Conservation (phyloP, 2,329 filamentous ascomycete species). For the Zelopaecilomyces penicillatus region DNA sequence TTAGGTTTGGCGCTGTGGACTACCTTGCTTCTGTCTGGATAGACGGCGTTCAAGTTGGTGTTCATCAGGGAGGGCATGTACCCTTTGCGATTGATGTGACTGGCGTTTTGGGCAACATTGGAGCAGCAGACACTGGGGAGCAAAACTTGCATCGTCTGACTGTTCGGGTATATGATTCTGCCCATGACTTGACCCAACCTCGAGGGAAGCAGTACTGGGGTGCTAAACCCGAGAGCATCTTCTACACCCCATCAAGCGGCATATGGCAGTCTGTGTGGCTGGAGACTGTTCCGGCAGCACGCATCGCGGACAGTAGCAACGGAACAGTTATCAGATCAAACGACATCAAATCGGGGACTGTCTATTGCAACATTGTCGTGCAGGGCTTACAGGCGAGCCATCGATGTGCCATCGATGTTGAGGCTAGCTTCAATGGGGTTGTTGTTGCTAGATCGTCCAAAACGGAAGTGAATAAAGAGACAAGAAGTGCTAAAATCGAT, state of each 20-base stretch:
- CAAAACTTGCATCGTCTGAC: slow-evolving; percentile 34
- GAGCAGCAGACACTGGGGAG: slow-evolving; percentile 13
- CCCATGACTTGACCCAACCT: slow-evolving; percentile 55
- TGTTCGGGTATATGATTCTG: slow-evolving; percentile 54
- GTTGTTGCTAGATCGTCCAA: slow-evolving; percentile 30
- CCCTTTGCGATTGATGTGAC: slow-evolving; percentile 52
- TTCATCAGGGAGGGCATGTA: slow-evolving; percentile 51
- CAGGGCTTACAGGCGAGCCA: slow-evolving; percentile 39
- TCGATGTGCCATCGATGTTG: slow-evolving; percentile 42
- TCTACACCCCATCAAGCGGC: slow-evolving; percentile 49
- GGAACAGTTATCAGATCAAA: slow-evolving; percentile 51
- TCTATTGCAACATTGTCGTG: slow-evolving; percentile 43
- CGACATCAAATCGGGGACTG: slow-evolving; percentile 41
- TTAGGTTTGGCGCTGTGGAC: slow-evolving; percentile 54
- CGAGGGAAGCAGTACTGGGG: slow-evolving; percentile 62
- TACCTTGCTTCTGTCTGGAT: slow-evolving; percentile 53
- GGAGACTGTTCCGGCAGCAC: slow-evolving; percentile 43
- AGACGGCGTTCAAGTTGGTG: slow-evolving; percentile 42
- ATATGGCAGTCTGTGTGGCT: slow-evolving; percentile 52
- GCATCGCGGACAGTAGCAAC: slow-evolving; percentile 46
- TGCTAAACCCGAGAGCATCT: slow-evolving; percentile 51
- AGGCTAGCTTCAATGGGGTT: slow-evolving; percentile 42
- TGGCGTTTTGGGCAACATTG: slow-evolving; percentile 29
- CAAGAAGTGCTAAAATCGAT: slow-evolving; percentile 25
- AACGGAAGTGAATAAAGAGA: neutral